These are phyloP conservation scores for Neolentinus lepideus DNA, from an alignment of 1,284 basidiomycete genomes.

Conservation along the genomic window DNA sequence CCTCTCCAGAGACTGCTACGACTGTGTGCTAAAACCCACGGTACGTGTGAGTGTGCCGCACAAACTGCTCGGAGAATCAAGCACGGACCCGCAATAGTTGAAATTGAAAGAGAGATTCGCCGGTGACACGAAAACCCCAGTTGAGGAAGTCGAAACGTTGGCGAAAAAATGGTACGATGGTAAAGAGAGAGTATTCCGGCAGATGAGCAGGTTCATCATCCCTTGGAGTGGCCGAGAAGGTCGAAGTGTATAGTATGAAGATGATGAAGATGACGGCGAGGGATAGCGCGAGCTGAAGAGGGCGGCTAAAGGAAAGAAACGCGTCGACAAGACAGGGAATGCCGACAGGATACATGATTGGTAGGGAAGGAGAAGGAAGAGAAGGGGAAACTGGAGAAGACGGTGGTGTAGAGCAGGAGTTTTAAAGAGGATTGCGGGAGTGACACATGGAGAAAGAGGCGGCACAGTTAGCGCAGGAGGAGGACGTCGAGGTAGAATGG, in stretches of 20 bases:
- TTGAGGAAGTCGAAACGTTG: conserved; percentile 63
- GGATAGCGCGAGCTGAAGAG: conserved; percentile 45
- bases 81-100: conserved; percentile 48
- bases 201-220: conserved; percentile 41
- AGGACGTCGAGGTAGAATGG: background rate
- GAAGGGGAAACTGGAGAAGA: background rate
- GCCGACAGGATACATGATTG: conserved; percentile 43
- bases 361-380: background rate
- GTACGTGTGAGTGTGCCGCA: conserved; percentile 13
- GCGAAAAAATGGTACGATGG: conserved; percentile 59
- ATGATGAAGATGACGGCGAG: conserved; percentile 38
- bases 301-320: conserved; percentile 48
- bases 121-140: conserved; percentile 59
- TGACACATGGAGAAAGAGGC: too few relatives aligned
- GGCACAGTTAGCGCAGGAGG: too few relatives aligned
- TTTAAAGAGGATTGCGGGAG: too few relatives aligned
- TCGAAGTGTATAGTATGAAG: conserved; percentile 31
- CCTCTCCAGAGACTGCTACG: conserved; percentile 65
- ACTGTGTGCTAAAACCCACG: conserved; percentile 46
- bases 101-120: conserved; percentile 59
- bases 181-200: conserved; percentile 46
- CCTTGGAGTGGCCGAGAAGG: conserved; percentile 23
- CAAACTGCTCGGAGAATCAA: conserved; percentile 10
- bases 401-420: background rate
- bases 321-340: conserved; percentile 49